phyloP scores from a whole-genome alignment of 345 rosid species.

The Syzygium grande region DNA sequence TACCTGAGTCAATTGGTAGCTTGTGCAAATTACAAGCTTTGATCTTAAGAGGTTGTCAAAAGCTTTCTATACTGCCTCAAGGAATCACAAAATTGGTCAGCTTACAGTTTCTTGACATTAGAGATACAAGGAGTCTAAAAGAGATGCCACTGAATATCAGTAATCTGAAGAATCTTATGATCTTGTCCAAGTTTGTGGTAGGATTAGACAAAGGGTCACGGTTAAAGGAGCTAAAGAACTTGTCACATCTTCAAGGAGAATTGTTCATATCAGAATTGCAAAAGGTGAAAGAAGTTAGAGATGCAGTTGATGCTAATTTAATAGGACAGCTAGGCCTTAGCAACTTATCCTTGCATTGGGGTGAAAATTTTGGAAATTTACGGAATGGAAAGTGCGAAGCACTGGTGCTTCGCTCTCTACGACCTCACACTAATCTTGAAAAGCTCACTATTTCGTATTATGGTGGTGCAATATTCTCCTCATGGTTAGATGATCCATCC shows the following conservation, averaged over 20 bases:
- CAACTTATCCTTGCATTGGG: not conserved
- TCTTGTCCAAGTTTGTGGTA: not conserved
- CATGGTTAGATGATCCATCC: not conserved
- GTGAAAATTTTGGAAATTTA: not conserved
- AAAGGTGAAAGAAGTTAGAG: not conserved
- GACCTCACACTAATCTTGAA: not conserved
- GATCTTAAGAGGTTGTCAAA: not conserved
- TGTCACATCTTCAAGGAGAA: not conserved
- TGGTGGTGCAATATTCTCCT: not conserved
- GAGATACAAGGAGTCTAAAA: not conserved
- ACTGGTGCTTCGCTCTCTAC: not conserved
- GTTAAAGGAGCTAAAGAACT: not conserved
- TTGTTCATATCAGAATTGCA: not conserved
- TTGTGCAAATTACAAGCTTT: not conserved
- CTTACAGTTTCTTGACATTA: not conserved
- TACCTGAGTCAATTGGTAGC: accelerated
- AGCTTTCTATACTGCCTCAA: not conserved
- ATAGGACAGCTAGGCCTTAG: not conserved
- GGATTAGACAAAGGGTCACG: not conserved
- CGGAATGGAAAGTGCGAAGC: not conserved
- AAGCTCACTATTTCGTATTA: not conserved
- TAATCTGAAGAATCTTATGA: not conserved
- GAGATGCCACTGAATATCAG: not conserved
- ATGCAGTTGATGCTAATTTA: not conserved
- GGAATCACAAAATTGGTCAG: not conserved